These are phyloP conservation scores for Candida dubliniensis DNA, from an alignment of 1,139 yeast genomes.

Conservation along the genomic window DNA sequence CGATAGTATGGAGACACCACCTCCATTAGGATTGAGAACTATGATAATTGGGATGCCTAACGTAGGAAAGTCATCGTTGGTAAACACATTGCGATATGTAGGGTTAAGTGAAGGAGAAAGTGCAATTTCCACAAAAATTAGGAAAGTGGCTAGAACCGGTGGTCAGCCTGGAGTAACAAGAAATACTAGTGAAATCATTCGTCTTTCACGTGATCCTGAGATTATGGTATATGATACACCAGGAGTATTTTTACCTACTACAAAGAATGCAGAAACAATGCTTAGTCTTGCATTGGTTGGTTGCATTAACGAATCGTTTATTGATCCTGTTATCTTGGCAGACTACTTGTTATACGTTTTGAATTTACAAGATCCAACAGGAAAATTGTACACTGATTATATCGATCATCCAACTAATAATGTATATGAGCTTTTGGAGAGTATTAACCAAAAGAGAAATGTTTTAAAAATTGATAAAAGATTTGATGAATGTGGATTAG, in stretches of 20 bases:
- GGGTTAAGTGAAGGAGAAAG: slow-evolving; percentile 31
- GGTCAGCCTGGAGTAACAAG: slow-evolving; percentile 91
- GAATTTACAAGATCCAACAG: slow-evolving; percentile 60
- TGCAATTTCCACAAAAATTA: slow-evolving; percentile 34
- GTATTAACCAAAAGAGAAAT: slow-evolving; percentile 49
- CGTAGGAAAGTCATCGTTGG: slow-evolving; percentile 93
- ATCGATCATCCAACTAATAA: slow-evolving; percentile 72
- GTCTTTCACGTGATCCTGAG: slow-evolving; percentile 61
- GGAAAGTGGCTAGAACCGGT: slow-evolving; percentile 82
- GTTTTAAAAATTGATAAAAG: slow-evolving; percentile 31
- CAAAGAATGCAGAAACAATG: slow-evolving; percentile 68
- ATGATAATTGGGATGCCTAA: slow-evolving; percentile 95
- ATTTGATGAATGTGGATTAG: slow-evolving; percentile 61
- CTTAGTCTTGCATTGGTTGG: slow-evolving; percentile 73
- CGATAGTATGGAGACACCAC: slow-evolving; percentile 54
- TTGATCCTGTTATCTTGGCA: slow-evolving; percentile 85
- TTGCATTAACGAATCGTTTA: slow-evolving; percentile 65
- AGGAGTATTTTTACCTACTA: slow-evolving; percentile 83
- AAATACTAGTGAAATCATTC: slow-evolving; percentile 72
- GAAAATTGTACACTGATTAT: slow-evolving; percentile 46
- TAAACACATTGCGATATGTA: slow-evolving; percentile 67
- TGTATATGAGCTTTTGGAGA: slow-evolving; percentile 57
- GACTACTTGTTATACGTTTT: slow-evolving; percentile 77
- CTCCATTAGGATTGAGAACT: slow-evolving; percentile 78
- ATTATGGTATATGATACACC: slow-evolving; percentile 87